Base-by-base conservation (phyloP, 2,329 filamentous ascomycete species). In the Xenosphaeropsis pyriputrescens region DNA sequence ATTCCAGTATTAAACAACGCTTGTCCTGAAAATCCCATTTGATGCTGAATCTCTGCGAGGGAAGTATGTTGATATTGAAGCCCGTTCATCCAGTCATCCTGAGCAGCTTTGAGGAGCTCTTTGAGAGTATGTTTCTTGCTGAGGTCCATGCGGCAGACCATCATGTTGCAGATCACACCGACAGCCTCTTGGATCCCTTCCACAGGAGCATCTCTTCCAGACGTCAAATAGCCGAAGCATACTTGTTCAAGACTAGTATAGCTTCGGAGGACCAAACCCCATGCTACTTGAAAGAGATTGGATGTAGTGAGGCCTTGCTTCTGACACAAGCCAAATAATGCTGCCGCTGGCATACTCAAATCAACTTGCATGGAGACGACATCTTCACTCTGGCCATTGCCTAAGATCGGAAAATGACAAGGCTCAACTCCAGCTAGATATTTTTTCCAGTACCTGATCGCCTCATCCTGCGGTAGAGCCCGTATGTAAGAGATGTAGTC, bases 141-240 rank as follows among this genome's bases (percentile, higher is more conserved):
- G 0, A 54, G 18, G 2, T 43, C 41, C 9, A 55, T 37, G 6
- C 55, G 39, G 18, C 50, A 54, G 9, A 45, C 48, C 7, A 57
- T 46, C 44, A 63, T 63, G 40, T 60, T 62, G 40, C 64, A 59
- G 39, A 62, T 60, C 4, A 61, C 53, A 1, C 66, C 66, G 32
- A 68, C 60, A 15, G 61, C 60, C 18, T 61, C 56, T 35, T 66
- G 55, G 9, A 70, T 62, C 2, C 57, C 57, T 5, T 57, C 49
- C 7, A 70, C 50, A 2, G 62, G 60, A 12, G 62, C 54, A 45
- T 70, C 64, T 39, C 61, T 52, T 13, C 59, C 59, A 16, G 60
- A 57, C 11, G 57, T 53, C 6, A 58, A 45, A 22, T 60, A 60
- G 6, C 57, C 59, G 26, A 62, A 63, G 31, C 57, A 57, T 12